phyloP scores from a whole-genome alignment of 352 stramenopile species.

The Elongisporangium senticosum region DNA sequence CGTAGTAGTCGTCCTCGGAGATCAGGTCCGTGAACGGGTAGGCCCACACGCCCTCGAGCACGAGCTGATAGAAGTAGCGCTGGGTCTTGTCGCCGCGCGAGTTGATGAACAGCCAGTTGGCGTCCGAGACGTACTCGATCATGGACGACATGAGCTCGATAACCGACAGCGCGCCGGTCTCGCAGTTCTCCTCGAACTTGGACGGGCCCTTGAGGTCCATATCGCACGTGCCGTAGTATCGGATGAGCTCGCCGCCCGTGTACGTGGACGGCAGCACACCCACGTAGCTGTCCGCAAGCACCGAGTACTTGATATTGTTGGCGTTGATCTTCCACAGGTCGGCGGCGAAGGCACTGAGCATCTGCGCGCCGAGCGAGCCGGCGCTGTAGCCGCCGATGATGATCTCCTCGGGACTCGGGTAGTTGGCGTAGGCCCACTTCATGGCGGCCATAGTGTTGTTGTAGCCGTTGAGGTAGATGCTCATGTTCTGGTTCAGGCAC shows the following conservation, averaged over 20 bases:
- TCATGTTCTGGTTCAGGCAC: conserved; percentile 47
- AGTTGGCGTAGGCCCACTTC: conserved; percentile 59
- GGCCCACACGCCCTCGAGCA: conserved; percentile 37
- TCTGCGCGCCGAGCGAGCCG: conserved; percentile 43
- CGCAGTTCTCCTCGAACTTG: conserved; percentile 35
- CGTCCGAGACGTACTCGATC: conserved; percentile 34
- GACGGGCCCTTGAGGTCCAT: conserved; percentile 36
- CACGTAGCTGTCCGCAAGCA: conserved; percentile 64
- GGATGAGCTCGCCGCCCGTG: conserved; percentile 38
- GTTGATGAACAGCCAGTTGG: conserved; percentile 63
- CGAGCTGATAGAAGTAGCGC: conserved; percentile 62
- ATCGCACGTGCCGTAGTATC: conserved; percentile 54
- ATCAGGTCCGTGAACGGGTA: conserved; percentile 57
- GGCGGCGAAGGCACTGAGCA: conserved; percentile 33
- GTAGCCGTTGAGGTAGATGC: conserved; percentile 50
- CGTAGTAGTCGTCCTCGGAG: conserved; percentile 47
- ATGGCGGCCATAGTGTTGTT: conserved; percentile 59
- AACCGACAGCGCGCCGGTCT: conserved; percentile 35
- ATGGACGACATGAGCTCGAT: conserved; percentile 45
- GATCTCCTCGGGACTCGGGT: conserved; percentile 47
- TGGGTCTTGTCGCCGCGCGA: conserved; percentile 56
- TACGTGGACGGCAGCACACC: conserved; percentile 49
- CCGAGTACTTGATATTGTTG: conserved; percentile 45
- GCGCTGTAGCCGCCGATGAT: conserved; percentile 53
- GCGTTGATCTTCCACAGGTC: conserved; percentile 52